Percentiles rank a stretch among this genome's conserved stretches.
phyloP scores from a whole-genome alignment of 1,284 basidiomycete species.

The Porodaedalea pini region DNA sequence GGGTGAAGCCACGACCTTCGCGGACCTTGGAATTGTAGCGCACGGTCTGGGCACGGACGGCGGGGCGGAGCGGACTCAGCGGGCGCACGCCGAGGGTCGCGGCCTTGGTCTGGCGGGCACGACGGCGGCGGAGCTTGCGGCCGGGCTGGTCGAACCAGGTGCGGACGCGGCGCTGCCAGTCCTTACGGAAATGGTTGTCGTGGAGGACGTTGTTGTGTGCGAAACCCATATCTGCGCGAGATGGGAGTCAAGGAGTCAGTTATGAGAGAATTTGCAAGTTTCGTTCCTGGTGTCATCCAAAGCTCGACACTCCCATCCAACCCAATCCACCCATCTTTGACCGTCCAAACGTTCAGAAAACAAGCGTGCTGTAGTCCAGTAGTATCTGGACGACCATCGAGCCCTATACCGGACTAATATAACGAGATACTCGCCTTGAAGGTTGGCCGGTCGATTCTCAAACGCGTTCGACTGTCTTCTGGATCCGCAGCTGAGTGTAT shows the following conservation, averaged over 20 bases:
- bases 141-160: conserved; percentile 99
- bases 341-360: not conserved
- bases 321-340: not conserved
- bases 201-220: conserved; percentile 86
- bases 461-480: not conserved
- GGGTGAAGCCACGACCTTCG: conserved; percentile 96
- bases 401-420: not conserved
- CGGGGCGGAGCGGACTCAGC: conserved; percentile 89
- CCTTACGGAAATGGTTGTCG: conserved; percentile 97
- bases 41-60: conserved; percentile 94
- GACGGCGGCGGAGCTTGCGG: conserved; percentile 94
- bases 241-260: conserved; percentile 3
- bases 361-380: not conserved
- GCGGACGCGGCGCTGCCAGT: conserved; percentile 92
- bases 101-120: conserved; percentile 90
- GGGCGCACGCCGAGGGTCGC: conserved; percentile 91
- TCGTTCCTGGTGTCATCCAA: conserved; percentile 1
- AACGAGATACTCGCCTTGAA: not conserved
- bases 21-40: conserved; percentile 99
- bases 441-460: conserved; percentile 1
- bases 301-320: not conserved
- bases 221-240: conserved; percentile 59
- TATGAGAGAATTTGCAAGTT: not conserved
- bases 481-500: not conserved
- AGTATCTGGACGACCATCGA: not conserved